Evolutionary conservation across 2,329 filamentous ascomycete species (phyloP).

Genomic region (Diaporthe capsici): DNA sequence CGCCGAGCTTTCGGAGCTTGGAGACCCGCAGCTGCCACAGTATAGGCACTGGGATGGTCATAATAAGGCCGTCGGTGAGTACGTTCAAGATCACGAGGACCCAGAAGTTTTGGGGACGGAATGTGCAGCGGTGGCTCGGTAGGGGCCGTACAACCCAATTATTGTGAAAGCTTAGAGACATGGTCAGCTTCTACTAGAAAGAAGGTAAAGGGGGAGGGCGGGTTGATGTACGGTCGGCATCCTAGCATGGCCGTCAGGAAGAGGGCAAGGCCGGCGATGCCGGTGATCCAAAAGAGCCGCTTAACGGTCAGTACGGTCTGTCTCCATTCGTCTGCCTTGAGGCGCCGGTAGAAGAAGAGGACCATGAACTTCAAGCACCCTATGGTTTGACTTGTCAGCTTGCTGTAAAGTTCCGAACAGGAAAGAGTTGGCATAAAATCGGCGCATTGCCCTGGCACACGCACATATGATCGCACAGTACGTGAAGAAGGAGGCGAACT

Average conservation of each 20-base stretch:
- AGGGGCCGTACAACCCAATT: constrained; percentile 48
- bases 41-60: constrained; percentile 48
- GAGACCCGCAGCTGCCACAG: constrained; percentile 46
- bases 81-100: constrained; percentile 45
- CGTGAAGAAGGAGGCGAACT: constrained; percentile 47
- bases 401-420: too few relatives aligned
- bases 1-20: constrained; percentile 34
- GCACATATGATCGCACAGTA: constrained; percentile 48
- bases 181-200: not conserved
- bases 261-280: constrained; percentile 42
- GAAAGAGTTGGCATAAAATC: fast-evolving
- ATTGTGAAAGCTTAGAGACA: constrained; percentile 23
- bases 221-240: constrained; percentile 27
- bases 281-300: constrained; percentile 44
- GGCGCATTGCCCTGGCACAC: not conserved
- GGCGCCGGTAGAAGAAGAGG: constrained; percentile 48
- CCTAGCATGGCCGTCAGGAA: constrained; percentile 32
- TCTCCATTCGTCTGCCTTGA: constrained; percentile 45
- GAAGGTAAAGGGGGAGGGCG: fast-evolving
- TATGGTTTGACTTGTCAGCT: constrained; percentile 18
- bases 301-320: constrained; percentile 39
- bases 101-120: constrained; percentile 38
- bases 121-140: constrained; percentile 38
- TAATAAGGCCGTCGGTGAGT: constrained; percentile 45
- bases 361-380: constrained; percentile 49